Evolutionary conservation across 75 land plant genomes (phyloP).

Genomic region (Pinus tabuliformis): DNA sequence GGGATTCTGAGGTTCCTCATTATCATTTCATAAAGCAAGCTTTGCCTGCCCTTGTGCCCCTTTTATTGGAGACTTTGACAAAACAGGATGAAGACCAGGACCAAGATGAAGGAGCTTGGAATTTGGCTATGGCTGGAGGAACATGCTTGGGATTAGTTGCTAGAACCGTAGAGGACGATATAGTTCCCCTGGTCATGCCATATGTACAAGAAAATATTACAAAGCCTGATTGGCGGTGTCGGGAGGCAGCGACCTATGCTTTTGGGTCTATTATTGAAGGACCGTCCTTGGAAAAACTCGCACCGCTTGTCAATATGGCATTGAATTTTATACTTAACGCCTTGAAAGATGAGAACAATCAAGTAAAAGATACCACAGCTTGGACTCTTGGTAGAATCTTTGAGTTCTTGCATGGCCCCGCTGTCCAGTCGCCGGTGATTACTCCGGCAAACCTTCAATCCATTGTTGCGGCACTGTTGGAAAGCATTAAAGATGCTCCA

Average conservation of each 20-base stretch:
- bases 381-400: constrained; percentile 87
- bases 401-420: constrained; percentile 63
- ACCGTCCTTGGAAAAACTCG: constrained; percentile 52
- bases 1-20: constrained; percentile 32
- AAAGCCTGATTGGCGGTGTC: constrained; percentile 61
- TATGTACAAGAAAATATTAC: constrained; percentile 65
- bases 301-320: constrained; percentile 56
- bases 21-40: constrained; percentile 63
- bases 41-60: constrained; percentile 46
- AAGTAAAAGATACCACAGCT: constrained; percentile 85
- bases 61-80: constrained; percentile 63
- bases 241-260: constrained; percentile 78
- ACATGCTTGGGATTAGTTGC: constrained; percentile 78
- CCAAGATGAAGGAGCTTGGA: constrained; percentile 69
- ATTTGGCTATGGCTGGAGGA: constrained; percentile 81
- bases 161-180: constrained; percentile 65
- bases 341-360: constrained; percentile 64
- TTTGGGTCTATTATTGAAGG: constrained; percentile 83
- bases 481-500: constrained; percentile 65
- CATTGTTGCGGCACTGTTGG: constrained; percentile 63
- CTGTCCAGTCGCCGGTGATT: constrained; percentile 24
- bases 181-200: constrained; percentile 78
- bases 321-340: constrained; percentile 68
- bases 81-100: constrained; percentile 84
- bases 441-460: constrained; percentile 52